These are phyloP conservation scores for Triticum turgidum DNA, from an alignment of 176 grass and related monocot species.

Conservation along the genomic window DNA sequence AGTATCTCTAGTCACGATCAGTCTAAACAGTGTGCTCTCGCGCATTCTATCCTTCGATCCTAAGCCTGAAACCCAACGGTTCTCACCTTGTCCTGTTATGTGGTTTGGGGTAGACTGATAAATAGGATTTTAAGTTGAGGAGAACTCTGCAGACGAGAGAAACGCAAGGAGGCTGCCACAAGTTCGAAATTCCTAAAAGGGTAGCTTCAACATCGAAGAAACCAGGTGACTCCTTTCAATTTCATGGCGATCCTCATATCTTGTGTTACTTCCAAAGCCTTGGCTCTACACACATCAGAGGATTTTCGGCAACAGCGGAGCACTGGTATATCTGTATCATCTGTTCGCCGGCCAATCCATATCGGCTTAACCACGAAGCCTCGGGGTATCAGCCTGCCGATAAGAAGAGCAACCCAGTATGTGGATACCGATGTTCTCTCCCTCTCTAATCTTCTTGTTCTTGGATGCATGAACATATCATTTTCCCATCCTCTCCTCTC, in stretches of 20 bases:
- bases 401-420: conserved; percentile 31
- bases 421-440: background rate
- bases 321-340: background rate
- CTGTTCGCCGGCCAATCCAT: background rate
- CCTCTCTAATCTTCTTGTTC: background rate
- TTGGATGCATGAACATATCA: background rate
- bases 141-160: conserved; percentile 1
- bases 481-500: background rate
- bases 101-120: background rate
- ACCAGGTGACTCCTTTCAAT: background rate
- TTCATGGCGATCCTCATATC: conserved; percentile 20
- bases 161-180: conserved; percentile 5
- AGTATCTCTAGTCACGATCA: too few relatives aligned
- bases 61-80: background rate
- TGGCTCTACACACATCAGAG: background rate
- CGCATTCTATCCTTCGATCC: too few relatives aligned
- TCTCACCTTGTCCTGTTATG: background rate
- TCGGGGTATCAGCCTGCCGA: conserved; percentile 23
- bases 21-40: too few relatives aligned
- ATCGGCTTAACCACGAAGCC: conserved; percentile 24
- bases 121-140: background rate
- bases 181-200: background rate
- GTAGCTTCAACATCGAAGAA: conserved; percentile 40
- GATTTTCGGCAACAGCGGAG: background rate
- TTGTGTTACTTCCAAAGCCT: background rate